Evolutionary conservation across 2,329 filamentous ascomycete species (phyloP).

Genomic region (Colletotrichum sp.): DNA sequence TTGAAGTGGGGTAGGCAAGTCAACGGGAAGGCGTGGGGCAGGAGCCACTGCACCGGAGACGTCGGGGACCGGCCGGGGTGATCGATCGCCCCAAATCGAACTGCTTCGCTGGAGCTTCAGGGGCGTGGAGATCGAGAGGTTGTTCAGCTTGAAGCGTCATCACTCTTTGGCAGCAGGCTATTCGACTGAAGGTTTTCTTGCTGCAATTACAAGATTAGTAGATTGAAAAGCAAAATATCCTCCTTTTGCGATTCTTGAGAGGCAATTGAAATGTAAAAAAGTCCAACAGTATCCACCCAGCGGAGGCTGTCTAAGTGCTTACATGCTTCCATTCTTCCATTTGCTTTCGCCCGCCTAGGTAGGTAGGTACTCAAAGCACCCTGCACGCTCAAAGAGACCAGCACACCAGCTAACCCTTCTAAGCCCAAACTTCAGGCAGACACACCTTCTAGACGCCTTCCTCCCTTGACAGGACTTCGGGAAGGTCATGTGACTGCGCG

Average conservation of each 20-base stretch:
- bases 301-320: neutral
- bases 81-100: constrained; percentile 12
- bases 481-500: constrained; percentile 20
- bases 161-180: no score
- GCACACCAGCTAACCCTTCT: neutral
- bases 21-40: constrained; percentile 11
- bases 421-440: neutral
- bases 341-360: neutral
- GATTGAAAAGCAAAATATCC: neutral
- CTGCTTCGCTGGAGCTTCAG: neutral
- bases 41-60: constrained; percentile 11
- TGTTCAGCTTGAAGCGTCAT: neutral
- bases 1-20: constrained; percentile 2
- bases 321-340: neutral
- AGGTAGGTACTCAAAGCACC: neutral
- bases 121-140: neutral
- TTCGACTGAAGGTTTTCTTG: neutral
- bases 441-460: neutral
- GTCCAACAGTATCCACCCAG: neutral
- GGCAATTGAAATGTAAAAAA: neutral
- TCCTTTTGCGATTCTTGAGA: neutral
- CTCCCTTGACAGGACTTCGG: neutral
- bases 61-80: neutral
- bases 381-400: neutral
- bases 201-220: neutral